A percentile compares a stretch with the other conserved stretches of the same genome.
These are phyloP conservation scores for Antarctomyces pellizariae DNA, from an alignment of 495 filamentous ascomycete species.

Conservation along the genomic window DNA sequence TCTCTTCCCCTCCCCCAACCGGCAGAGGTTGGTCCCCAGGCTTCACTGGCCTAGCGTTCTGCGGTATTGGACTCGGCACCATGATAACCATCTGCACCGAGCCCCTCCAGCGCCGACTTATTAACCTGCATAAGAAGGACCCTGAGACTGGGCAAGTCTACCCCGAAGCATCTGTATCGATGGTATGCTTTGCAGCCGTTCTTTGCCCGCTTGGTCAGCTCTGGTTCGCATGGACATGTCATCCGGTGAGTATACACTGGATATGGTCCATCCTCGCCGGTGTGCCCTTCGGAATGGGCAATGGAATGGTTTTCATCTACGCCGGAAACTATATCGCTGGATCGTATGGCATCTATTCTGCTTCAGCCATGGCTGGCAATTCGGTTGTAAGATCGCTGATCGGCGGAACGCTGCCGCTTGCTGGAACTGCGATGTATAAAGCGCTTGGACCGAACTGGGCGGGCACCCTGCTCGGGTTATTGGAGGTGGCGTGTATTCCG, in stretches of 20 bases:
- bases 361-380: conserved; percentile 57
- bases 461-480: conserved; percentile 44
- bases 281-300: conserved; percentile 58
- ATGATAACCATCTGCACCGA: conserved; percentile 40
- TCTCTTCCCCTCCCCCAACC: conserved; percentile 27
- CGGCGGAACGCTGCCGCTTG: conserved; percentile 51
- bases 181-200: conserved; percentile 46
- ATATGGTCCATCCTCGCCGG: conserved; percentile 50
- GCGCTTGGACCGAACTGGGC: conserved; percentile 56
- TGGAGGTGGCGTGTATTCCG: conserved; percentile 47
- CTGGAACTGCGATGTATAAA: conserved; percentile 47
- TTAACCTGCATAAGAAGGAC: conserved; percentile 44
- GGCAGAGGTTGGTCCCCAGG: conserved; percentile 54
- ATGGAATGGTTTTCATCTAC: conserved; percentile 60
- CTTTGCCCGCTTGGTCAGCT: conserved; percentile 50
- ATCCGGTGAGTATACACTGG: conserved; percentile 49
- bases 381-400: conserved; percentile 39
- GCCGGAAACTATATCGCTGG: conserved; percentile 54
- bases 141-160: conserved; percentile 39
- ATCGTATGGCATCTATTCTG: conserved; percentile 56
- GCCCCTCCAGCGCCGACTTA: conserved; percentile 46
- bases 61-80: conserved; percentile 60
- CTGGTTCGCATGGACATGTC: conserved; percentile 62
- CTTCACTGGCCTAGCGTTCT: conserved; percentile 51
- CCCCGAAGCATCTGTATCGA: conserved; percentile 51